These are phyloP conservation scores for Mycena metata DNA, from an alignment of 768 basidiomycete species.

Conservation along the genomic window DNA sequence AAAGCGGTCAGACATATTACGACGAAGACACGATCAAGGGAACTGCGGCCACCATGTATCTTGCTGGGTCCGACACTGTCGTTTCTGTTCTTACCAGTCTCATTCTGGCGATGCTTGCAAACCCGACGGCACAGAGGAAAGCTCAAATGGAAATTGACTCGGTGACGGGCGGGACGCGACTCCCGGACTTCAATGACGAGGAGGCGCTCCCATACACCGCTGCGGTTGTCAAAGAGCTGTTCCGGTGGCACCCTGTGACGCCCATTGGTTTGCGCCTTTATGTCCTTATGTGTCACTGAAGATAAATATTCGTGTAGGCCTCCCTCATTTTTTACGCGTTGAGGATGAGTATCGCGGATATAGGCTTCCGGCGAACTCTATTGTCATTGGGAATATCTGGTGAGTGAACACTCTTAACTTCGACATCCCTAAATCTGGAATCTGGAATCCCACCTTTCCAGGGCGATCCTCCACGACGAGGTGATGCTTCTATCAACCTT, in stretches of 20 bases:
- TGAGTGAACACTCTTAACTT: neutral
- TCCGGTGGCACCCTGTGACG: conserved; percentile 19
- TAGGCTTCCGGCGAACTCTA: conserved; percentile 48
- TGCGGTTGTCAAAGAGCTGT: conserved; percentile 19
- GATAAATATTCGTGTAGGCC: too few species aligned
- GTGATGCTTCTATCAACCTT: neutral
- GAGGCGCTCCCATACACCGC: conserved; percentile 40
- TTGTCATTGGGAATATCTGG: conserved; percentile 45
- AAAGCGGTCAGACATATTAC: neutral
- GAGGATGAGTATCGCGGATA: conserved; percentile 54
- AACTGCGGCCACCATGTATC: conserved; percentile 17
- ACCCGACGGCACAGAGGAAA: conserved; percentile 45
- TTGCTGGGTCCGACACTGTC: conserved; percentile 11
- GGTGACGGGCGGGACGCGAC: conserved; percentile 43
- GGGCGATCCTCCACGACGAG: conserved; percentile 35
- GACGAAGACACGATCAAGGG: conserved; percentile 26
- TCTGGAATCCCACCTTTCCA: neutral
- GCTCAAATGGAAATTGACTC: conserved; percentile 50
- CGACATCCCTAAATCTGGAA: neutral
- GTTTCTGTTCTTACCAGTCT: conserved; percentile 36
- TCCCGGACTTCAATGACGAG: conserved; percentile 45
- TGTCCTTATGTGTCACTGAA: neutral
- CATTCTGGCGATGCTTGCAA: conserved; percentile 47
- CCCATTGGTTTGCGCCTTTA: conserved; percentile 19
- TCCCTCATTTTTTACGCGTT: conserved; percentile 38